A percentile compares a stretch with the other conserved stretches of the same genome.
These are phyloP conservation scores for Logfia minima DNA, from an alignment of 129 eudicot species.

Conservation along the genomic window DNA sequence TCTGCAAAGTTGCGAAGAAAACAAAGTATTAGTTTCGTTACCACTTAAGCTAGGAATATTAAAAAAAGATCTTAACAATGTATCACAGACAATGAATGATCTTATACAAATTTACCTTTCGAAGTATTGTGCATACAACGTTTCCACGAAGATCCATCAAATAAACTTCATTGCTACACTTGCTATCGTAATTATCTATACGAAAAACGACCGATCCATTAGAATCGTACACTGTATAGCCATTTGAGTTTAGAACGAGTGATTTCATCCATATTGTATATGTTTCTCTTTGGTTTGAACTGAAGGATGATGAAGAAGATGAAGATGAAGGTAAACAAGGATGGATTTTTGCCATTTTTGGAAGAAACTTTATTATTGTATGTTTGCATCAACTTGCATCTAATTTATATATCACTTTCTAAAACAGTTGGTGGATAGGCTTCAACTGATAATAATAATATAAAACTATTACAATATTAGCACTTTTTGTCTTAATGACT, in stretches of 20 bases:
- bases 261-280: conserved; percentile 87
- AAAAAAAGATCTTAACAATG: neutral
- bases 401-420: conserved; percentile 21
- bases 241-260: conserved; percentile 63
- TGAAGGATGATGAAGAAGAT: conserved; percentile 33
- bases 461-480: neutral
- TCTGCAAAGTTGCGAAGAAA: conserved; percentile 34
- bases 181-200: conserved; percentile 64
- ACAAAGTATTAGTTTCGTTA: neutral
- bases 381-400: conserved; percentile 11
- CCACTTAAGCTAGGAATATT: neutral
- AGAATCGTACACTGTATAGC: conserved; percentile 60
- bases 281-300: conserved; percentile 38
- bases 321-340: conserved; percentile 34
- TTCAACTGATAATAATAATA: neutral
- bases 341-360: conserved; percentile 50
- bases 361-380: conserved; percentile 16
- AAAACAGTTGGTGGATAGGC: conserved; percentile 17
- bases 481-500: conserved; percentile 2
- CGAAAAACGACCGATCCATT: conserved; percentile 58
- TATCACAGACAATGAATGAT: neutral
- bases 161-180: conserved; percentile 49
- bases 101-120: conserved; percentile 40
- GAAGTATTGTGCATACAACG: conserved; percentile 48
- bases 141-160: conserved; percentile 77